Base-by-base conservation (phyloP, 1,139 yeast species). In the Yamadazyma oceani region DNA sequence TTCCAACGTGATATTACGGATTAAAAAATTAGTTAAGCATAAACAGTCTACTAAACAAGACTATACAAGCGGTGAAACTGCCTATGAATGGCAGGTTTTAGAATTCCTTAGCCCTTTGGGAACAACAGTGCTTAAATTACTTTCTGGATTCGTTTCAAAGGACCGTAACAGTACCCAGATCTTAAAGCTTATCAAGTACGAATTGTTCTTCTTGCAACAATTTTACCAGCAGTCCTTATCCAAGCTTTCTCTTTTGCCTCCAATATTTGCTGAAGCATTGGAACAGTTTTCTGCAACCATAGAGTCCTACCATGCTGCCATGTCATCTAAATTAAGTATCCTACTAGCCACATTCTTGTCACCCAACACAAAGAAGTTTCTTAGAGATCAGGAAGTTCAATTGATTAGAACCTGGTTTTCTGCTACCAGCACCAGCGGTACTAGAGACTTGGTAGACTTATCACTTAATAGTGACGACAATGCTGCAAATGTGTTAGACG, bases 311-410 rank as follows among this genome's bases (percentile, higher is more conserved):
- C 50, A 48, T 26, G 34, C 28, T 19, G 32, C 33, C 2, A 28
- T 48, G n/a, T 25, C 40, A 3, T 32, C 38, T 2, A 56, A 53
- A 32, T 42, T 54, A 6, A 54, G 51, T 30, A 37, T 60, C 17
- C 28, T 46, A 1, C 21, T 57, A 4, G 44, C 63, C 4, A 46
- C 57, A 16, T 60, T 59, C 42, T 45, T 60, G 28, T 60, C 58
- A 38, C 63, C 65, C 9, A 47, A 58, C 7, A 54, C 62, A 6
- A 53, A 57, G 34, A 49, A 59, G 34, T 58, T 47, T 33, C 44
- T 59, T 27, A 51, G 48, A 34, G 55, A 53, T 9, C 37, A 40
- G 8, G 55, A 56, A 24, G 47, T 59, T 11, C 48, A 42, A 34
- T 28, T 39, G 15, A 49, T 55, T n/a, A 37, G 46, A 31, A 13